Evolutionary conservation across 2,329 filamentous ascomycete species (phyloP).

Genomic region (Beauveria brongniartii): DNA sequence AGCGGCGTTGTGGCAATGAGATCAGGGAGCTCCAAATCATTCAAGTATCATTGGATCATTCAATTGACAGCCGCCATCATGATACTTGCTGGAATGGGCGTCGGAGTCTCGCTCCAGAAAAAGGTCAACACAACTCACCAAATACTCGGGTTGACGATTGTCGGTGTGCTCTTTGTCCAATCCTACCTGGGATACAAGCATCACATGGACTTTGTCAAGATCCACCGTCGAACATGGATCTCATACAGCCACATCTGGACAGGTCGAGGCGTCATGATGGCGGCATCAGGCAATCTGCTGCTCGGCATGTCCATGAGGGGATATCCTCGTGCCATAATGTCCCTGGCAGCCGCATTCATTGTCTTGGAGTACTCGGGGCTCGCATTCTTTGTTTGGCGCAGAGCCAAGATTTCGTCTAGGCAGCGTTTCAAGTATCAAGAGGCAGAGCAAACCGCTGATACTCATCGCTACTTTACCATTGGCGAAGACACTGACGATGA

Average conservation of each 20-base stretch:
- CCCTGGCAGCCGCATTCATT: not conserved
- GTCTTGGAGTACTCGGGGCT: not conserved
- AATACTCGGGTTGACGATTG: conserved; percentile 12
- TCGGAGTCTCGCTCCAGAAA: not conserved
- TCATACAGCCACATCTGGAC: conserved; percentile 12
- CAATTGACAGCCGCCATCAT: conserved; percentile 5
- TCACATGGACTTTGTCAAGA: conserved; percentile 15
- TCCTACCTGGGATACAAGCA: conserved; percentile 15
- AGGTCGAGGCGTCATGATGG: conserved; percentile 11
- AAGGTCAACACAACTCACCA: conserved; percentile 11
- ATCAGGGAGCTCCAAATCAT: conserved; percentile 12
- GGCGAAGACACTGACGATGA: conserved; percentile 2
- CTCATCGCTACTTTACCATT: not conserved
- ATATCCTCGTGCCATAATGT: not conserved
- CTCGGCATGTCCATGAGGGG: conserved; percentile 7
- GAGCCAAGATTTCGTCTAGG: not conserved
- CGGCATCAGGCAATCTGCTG: not conserved
- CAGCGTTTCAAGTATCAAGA: not conserved
- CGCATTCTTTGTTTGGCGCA: not conserved
- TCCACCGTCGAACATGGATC: conserved; percentile 15
- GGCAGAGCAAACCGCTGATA: not conserved
- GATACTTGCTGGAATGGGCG: not conserved
- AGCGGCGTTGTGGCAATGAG: conserved; percentile 14
- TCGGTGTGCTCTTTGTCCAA: conserved; percentile 10
- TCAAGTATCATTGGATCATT: conserved; percentile 16